Base-by-base conservation (phyloP, 768 basidiomycete species). In the Lentinula boryana region DNA sequence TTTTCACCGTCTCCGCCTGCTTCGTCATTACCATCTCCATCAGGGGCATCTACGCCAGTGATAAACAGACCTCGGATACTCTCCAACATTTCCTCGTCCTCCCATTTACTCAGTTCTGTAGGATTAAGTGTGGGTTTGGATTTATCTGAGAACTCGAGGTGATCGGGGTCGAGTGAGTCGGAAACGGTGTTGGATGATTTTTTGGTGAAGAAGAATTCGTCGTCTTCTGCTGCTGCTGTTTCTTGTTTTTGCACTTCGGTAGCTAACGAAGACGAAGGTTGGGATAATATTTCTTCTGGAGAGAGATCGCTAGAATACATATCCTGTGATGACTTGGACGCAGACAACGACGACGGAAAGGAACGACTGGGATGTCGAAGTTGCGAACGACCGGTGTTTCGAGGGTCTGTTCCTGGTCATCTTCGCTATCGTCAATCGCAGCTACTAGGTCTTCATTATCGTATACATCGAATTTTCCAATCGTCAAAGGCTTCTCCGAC, bases 21-120 rank as follows among this genome's bases (percentile, higher is more conserved):
- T 62, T 79, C 50, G 12, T 23, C 35, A 8, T 38, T 31, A 43
- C 15, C 57, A 10, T 18, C 23, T n/a, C 40, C 55, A 32, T 7
- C 12, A 69, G 66, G 72, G 55, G 67, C 72, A 62, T 74, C 68
- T 51, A 70, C 72, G 1, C 91, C 94, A 0, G 95, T 96, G 70
- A 99, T 96, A 75, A 99, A 99, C 55, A 96, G 77, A 58, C 84
- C 78, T 5, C 91, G 84, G 68, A 99, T 86, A 1, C 91, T 89
- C 56, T 97, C 91, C 23, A 98, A 80, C 71, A 91, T 80, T 23
- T 83, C 86, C 63, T 95, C 91, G 63, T 91, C 85, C 61, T 89
- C 86, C 95, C 95, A 98, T 66, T 84, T 83, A 62, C 78, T 82
- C 61, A 91, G 71, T 49, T 76, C 76, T 27, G 84, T 81, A 1